Percentiles rank a stretch among this genome's conserved stretches.
phyloP scores from a whole-genome alignment of 164 flowering plant species.

The Aristolochia contorta region DNA sequence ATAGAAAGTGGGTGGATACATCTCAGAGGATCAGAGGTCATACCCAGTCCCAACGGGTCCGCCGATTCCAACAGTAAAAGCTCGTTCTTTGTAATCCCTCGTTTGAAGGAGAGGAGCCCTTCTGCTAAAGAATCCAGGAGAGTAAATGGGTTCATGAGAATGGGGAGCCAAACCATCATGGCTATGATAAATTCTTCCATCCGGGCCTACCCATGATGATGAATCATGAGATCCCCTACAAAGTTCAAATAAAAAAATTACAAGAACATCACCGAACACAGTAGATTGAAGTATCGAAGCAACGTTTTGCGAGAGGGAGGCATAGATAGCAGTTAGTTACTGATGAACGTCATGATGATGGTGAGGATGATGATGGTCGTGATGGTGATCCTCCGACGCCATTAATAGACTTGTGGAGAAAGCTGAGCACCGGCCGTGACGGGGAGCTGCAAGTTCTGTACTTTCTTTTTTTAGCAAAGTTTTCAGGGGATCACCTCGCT shows the following conservation, averaged over 20 bases:
- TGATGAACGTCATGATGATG: slow-evolving; percentile 19
- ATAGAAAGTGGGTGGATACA: too few species aligned
- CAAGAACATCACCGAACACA: not conserved
- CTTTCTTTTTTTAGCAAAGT: not conserved
- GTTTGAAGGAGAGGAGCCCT: slow-evolving; percentile 62
- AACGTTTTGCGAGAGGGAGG: not conserved
- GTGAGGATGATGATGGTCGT: slow-evolving; percentile 16
- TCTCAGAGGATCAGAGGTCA: too few species aligned
- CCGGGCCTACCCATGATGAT: slow-evolving; percentile 60
- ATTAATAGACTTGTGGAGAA: slow-evolving; percentile 5
- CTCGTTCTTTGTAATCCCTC: slow-evolving; percentile 75
- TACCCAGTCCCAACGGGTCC: slow-evolving; percentile 99
- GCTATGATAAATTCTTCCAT: slow-evolving; percentile 83
- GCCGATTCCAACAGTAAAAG: slow-evolving; percentile 94
- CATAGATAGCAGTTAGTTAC: not conserved
- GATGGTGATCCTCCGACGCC: slow-evolving; percentile 20
- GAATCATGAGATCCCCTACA: slow-evolving; percentile 13
- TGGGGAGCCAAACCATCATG: slow-evolving; percentile 98
- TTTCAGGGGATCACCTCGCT: too few species aligned
- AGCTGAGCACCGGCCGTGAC: not conserved
- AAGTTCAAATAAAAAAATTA: not conserved
- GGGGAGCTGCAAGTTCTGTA: not conserved
- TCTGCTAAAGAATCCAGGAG: slow-evolving; percentile 83
- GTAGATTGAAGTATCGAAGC: not conserved
- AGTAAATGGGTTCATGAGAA: slow-evolving; percentile 90